phyloP scores from a whole-genome alignment of 768 basidiomycete species.

The Coprinopsis sp. region DNA sequence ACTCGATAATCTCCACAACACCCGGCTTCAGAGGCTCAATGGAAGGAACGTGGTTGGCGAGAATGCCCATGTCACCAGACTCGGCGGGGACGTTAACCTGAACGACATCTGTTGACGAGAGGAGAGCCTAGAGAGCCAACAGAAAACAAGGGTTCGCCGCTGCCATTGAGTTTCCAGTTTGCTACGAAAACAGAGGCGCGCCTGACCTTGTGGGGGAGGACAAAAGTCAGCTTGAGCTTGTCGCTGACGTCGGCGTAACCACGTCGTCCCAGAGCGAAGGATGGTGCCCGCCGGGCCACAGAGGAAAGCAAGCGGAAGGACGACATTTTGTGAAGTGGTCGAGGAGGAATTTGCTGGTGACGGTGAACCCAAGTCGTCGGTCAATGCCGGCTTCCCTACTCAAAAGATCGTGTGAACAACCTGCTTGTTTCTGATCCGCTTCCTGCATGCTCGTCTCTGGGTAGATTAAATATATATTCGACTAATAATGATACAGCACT shows the following conservation, averaged over 20 bases:
- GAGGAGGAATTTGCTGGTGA: slow-evolving; percentile 36
- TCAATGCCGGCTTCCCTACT: slow-evolving; percentile 14
- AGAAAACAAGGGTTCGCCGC: slow-evolving; percentile 6
- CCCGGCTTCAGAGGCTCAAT: slow-evolving; percentile 94
- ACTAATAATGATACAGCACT: not conserved
- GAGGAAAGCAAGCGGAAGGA: slow-evolving; percentile 67
- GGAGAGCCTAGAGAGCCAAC: too few relatives aligned
- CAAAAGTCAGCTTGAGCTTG: slow-evolving; percentile 90
- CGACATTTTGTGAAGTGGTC: slow-evolving; percentile 52
- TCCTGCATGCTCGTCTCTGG: not conserved
- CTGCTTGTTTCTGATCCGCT: not conserved
- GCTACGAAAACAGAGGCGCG: slow-evolving; percentile 1
- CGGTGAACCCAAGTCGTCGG: slow-evolving; percentile 33
- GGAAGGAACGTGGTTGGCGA: slow-evolving; percentile 98
- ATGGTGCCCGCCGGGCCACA: slow-evolving; percentile 51
- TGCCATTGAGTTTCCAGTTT: not conserved
- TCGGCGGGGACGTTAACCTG: slow-evolving; percentile 95
- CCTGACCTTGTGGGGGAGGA: slow-evolving; percentile 91
- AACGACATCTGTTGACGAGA: slow-evolving; percentile 83
- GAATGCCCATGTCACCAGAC: slow-evolving; percentile 98
- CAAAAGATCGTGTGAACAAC: slow-evolving; percentile 3
- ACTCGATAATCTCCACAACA: slow-evolving; percentile 90
- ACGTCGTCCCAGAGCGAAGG: slow-evolving; percentile 55
- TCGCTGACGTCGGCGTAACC: slow-evolving; percentile 91
- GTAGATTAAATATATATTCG: not conserved